Evolutionary conservation across 768 basidiomycete species (phyloP), one percentile per base, ranked within the genome.

Genomic region (Suillus subalutaceus): DNA sequence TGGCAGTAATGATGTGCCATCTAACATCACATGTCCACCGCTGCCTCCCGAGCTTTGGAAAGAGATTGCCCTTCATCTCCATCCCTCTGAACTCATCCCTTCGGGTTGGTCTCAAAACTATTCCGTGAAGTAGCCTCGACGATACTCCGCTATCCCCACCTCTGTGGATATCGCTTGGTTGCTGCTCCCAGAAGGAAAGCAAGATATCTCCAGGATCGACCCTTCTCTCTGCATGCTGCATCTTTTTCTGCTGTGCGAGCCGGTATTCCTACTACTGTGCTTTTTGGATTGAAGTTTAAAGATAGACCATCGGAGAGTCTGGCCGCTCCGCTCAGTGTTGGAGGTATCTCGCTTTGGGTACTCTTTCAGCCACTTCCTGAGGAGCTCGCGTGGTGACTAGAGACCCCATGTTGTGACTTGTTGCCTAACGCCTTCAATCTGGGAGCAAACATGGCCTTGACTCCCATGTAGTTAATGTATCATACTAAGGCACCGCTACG

Each of bases 81-180:
- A 44, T 26, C 13, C 6, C 18, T n/a, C 13, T 13, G 64, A 65
- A 0, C 23, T 63, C 37, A 30, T 64, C 30, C n/a, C 13, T 20
- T 65, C 48, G 64, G 38, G 20, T 30, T 16, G 18, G 60, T 64
- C 9, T 65, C 64, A 16, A 43, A 50, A 41, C 13, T 30, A 63
- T 65, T n/a, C 16, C 62, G 26, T 30, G 43, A 6, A n/a, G 62
- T 7, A 43, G 37, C 64, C 10, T 26, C 23, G 10, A 18, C 8
- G 18, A 6, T 60, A 32, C 23, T 38, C 30, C 63, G 23, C 23
- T 26, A n/a, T 52, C 55, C 32, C 56, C 55, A 63, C 23, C 1
- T 23, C 10, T 9, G 15, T 26, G 38, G 50, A 10, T 60, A 56
- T 38, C 63, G 57, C 26, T 35, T 61, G 20, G 37, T 35, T 12